Percentiles rank a stretch among this genome's conserved stretches.
Conservation (phyloP, 345 rosid species). For the Hibiscus syriacus region DNA sequence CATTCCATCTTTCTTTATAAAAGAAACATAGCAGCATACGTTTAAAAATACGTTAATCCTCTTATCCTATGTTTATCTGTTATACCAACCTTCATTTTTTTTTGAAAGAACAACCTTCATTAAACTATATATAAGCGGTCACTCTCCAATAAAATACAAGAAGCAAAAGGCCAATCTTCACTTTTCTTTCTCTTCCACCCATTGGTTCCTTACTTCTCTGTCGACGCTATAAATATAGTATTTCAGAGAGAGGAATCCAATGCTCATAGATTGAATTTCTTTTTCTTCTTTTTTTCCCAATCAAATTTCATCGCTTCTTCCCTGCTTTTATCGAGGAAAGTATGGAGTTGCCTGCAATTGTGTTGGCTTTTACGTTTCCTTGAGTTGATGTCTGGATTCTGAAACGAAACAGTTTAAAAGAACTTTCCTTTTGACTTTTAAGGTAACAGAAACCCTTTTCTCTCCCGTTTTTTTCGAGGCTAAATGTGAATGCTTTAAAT, state of each 20-base stretch:
- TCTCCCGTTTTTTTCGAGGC: slow-evolving; percentile 36
- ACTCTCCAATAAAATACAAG: too few relatives aligned
- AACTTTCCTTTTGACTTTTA: slow-evolving; percentile 11
- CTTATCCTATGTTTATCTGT: neutral
- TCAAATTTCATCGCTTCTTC: slow-evolving; percentile 13
- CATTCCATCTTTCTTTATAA: neutral
- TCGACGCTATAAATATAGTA: neutral
- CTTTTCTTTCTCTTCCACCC: slow-evolving; percentile 12
- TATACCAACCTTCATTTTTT: neutral
- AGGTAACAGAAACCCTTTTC: slow-evolving; percentile 28
- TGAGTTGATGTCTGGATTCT: slow-evolving; percentile 13
- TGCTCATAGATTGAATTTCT: slow-evolving; percentile 1
- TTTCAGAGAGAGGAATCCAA: neutral
- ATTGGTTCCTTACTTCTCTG: slow-evolving; percentile 4
- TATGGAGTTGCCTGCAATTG: slow-evolving; percentile 27
- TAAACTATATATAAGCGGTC: too few relatives aligned
- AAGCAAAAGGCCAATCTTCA: slow-evolving; percentile 13
- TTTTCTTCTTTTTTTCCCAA: neutral
- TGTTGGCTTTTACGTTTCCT: slow-evolving; percentile 30
- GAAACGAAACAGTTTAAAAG: slow-evolving; percentile 37
- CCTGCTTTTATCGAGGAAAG: slow-evolving; percentile 3
- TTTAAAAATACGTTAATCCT: neutral
- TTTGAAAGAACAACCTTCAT: slow-evolving; percentile 3
- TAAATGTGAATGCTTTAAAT: slow-evolving; percentile 17
- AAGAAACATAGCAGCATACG: neutral